Evolutionary conservation across 2,329 filamentous ascomycete species (phyloP).

Genomic region (Pseudonectria foliicola): DNA sequence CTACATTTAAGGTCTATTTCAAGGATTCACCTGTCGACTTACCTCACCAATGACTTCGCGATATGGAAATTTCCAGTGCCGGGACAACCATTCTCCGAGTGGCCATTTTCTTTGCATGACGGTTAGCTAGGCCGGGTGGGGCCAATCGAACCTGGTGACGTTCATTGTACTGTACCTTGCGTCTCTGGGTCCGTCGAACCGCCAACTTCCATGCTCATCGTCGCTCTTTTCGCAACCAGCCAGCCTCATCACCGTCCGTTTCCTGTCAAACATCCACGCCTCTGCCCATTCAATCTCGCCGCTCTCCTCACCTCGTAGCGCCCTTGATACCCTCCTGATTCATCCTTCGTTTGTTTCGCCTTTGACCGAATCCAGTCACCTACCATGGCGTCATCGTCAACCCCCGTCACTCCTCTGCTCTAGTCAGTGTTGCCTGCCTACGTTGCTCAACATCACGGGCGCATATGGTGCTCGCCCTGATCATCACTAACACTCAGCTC

Average conservation of each 20-base stretch:
- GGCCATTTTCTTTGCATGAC: not conserved
- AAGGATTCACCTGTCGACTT: constrained; percentile 4
- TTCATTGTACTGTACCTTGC: not conserved
- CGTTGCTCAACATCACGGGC: not conserved
- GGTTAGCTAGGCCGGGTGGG: not conserved
- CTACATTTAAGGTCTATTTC: constrained; percentile 5
- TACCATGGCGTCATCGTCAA: constrained; percentile 65
- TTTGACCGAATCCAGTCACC: not conserved
- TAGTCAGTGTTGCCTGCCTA: constrained; percentile 49
- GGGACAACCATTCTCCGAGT: constrained; percentile 16
- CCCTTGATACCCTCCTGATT: not conserved
- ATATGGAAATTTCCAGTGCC: constrained; percentile 15
- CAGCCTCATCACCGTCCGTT: not conserved
- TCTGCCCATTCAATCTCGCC: not conserved
- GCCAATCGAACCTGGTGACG: not conserved
- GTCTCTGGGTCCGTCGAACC: not conserved
- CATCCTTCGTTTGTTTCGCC: not conserved
- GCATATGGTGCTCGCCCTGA: too few relatives aligned
- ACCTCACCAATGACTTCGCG: not conserved
- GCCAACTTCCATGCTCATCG: not conserved
- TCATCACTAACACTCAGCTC: not conserved
- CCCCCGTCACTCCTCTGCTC: constrained; percentile 59
- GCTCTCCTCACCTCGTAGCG: too few relatives aligned
- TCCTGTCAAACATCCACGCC: not conserved
- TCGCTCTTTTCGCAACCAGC: too few relatives aligned